Evolutionary conservation across 2,329 filamentous ascomycete species (phyloP), one percentile per base, ranked within the genome.

Genomic region (Aspergillus pseudoviridinutans): DNA sequence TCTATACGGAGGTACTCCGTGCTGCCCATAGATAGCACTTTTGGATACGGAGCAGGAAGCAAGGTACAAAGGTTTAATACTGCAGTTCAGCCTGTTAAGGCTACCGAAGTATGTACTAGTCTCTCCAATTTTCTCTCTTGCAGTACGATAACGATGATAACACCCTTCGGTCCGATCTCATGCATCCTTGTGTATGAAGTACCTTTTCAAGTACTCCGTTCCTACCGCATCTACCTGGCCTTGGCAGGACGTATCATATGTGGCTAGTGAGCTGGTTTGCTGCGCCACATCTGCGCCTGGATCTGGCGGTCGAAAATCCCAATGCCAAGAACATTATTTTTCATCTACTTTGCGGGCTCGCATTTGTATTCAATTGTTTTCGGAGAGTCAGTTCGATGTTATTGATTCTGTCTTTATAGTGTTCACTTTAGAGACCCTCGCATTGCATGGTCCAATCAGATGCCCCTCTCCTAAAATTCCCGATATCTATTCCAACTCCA

Each of bases 251-350:
- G 56, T 60, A 51, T 56, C 58, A 58, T 24, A 46, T 55, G 59
- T 61, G 59, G 59, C 59, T 59, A 27, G 49, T 51, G 50, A 14
- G 20, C 27, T 44, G 35, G 35, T n/a, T 22, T 35, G n/a, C 52
- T 61, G 58, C 58, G 60, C 60, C 60, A 62, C 58, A 54, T 25
- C 24, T 54, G 20, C 41, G 29, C 32, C 17, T 53, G 44, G 55
- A 41, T 57, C 60, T 60, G 59, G 59, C 51, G 54, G 58, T 38
- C 42, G 58, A 60, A 61, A 59, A 63, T 59, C 53, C 57, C 52
- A 49, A n/a, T 29, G 29, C 50, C 44, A 25, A 46, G 42, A 22
- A 22, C 29, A 8, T 38, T n/a, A 38, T 50, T 42, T 50, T 42
- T 42, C 12, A 20, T 35, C 20, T 7, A 41, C 20, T 25, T 47